Conservation (phyloP, 192 early-diverging fungal species). For the Podila clonocystis region DNA sequence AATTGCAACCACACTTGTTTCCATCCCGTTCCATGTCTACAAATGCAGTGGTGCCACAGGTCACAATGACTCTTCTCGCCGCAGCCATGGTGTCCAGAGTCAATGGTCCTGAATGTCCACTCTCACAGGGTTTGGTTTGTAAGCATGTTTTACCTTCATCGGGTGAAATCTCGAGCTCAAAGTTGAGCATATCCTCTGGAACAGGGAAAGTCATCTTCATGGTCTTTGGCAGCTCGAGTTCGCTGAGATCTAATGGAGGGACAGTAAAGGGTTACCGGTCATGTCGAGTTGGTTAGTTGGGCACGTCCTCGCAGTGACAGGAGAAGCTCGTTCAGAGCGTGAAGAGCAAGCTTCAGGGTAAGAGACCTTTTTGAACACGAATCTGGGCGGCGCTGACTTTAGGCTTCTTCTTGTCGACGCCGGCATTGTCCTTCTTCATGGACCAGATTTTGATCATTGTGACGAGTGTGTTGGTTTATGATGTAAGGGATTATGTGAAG, state of each 20-base stretch:
- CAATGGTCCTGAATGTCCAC: too few species aligned
- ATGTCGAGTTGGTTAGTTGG: not conserved
- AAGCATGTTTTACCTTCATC: slow-evolving; percentile 74
- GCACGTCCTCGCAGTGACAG: too few species aligned
- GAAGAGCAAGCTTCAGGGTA: not conserved
- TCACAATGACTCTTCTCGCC: too few species aligned
- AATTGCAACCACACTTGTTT: not conserved
- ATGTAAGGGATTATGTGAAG: not conserved
- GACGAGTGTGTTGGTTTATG: not conserved
- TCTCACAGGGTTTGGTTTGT: too few species aligned
- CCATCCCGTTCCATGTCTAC: slow-evolving; percentile 4
- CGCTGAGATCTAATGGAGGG: slow-evolving; percentile 76
- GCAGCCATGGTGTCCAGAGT: too few species aligned
- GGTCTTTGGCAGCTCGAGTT: slow-evolving; percentile 82
- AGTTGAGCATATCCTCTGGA: slow-evolving; percentile 84
- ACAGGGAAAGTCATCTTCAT: slow-evolving; percentile 80
- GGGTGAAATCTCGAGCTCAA: slow-evolving; percentile 84
- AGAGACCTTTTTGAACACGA: slow-evolving; percentile 88
- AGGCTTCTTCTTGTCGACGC: slow-evolving; percentile 78
- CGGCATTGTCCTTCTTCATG: slow-evolving; percentile 82
- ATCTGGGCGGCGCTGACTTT: slow-evolving; percentile 89
- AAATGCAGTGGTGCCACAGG: not conserved
- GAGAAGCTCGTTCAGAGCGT: not conserved
- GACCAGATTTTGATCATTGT: slow-evolving; percentile 91
- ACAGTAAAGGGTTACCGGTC: too few species aligned